These are phyloP conservation scores for Juglanconis sp. DNA, from an alignment of 2,329 filamentous ascomycete genomes.

Conservation along the genomic window DNA sequence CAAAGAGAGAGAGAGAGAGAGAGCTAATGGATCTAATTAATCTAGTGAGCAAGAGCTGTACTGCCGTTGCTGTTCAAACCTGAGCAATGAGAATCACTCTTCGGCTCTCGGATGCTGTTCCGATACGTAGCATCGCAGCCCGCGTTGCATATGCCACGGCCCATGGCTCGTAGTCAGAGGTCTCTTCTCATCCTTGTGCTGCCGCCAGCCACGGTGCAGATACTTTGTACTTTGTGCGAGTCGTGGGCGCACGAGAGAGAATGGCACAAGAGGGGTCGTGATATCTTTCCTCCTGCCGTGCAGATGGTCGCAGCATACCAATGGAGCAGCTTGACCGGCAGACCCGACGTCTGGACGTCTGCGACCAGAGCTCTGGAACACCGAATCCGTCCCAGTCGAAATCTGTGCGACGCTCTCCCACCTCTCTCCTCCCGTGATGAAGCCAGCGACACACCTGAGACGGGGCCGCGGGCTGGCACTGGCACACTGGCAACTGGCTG, in stretches of 20 bases:
- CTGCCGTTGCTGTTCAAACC: not conserved
- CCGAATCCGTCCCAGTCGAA: not conserved
- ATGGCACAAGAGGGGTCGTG: not conserved
- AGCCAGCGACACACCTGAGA: no score
- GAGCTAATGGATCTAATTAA: no score
- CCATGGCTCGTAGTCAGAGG: not conserved
- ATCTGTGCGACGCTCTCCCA: not conserved
- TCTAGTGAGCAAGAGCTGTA: not conserved
- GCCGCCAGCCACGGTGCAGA: not conserved
- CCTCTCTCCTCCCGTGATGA: not conserved
- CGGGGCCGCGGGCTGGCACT: no score
- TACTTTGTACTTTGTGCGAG: no score
- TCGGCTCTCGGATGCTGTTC: conserved; percentile 10
- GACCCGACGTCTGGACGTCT: not conserved
- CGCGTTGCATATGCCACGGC: not conserved
- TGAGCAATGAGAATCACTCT: not conserved
- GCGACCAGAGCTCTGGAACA: not conserved
- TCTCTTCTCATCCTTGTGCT: not conserved
- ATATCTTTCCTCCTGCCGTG: not conserved
- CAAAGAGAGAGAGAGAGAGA: no score
- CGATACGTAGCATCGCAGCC: conserved; percentile 9
- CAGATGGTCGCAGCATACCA: not conserved
- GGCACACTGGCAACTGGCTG: no score
- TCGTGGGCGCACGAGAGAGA: no score
- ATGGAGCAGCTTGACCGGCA: no score